Base-by-base conservation (phyloP, 441 rosid genomes). In the Gossypium schwendimanii region DNA sequence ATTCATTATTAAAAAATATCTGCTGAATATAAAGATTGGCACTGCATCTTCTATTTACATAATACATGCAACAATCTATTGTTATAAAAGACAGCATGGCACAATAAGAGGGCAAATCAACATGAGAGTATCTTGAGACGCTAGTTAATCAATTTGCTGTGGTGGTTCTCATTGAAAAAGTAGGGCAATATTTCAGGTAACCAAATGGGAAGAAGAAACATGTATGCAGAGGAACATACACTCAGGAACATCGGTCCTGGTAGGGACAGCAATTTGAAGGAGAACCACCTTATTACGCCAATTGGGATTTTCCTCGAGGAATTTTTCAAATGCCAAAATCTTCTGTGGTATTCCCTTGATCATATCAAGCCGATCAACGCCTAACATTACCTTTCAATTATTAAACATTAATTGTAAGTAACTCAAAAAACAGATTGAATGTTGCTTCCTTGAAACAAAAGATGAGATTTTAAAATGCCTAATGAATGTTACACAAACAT, bases 341-440 rank as follows among this genome's bases (percentile, higher is more conserved):
- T 88, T 90, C 65, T 88, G 93, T 9, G 96, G 96, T 79, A 90
- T 90, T 78, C 96, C 96, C 77, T 90, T 90, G 33, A 90, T 90
- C 93, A 88, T 90, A 80, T 90, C 93, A 76, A 90, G 89, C 39
- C 96, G 86, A 81, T 90, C 93, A 73, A 90, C 96, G 57, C 96
- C 96, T 71, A 90, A 73, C 93, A 90, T 90, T 72, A 90, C 88
- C 96, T 90, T 82, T 36, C 67, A 75, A 76, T 31, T 24, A 36
- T 63, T 44, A 53, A 77, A 75, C 44, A 6, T 57, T 44, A 63
- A 49, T 15, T 57, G 75, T 28, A 39, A 61, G 68, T 45, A 36
- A 65, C 18, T 14, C 12, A 55, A 54, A 71, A 33, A n/a, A 36
- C 17, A 15, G 39, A 71, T 70, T 54, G 33, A 4, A 23, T 12